Percentiles rank a stretch among this genome's conserved stretches.
These are phyloP conservation scores for Guillardia theta DNA, from an alignment of 78 protist species.

Conservation along the genomic window DNA sequence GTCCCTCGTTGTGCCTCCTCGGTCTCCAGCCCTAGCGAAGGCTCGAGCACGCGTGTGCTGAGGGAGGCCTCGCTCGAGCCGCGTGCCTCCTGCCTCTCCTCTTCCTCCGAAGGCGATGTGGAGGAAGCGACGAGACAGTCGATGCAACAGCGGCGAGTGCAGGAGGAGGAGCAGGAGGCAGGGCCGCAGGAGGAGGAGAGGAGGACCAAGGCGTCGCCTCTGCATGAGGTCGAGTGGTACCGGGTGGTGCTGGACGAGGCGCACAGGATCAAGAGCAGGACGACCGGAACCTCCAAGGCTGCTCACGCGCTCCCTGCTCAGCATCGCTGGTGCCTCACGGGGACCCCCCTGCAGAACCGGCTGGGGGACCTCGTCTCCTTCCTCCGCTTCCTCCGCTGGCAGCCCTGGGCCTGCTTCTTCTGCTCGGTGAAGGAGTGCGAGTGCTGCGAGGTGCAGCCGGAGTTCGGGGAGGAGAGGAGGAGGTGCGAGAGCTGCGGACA, in stretches of 20 bases:
- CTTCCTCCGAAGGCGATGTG: not conserved
- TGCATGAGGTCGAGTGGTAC: not conserved
- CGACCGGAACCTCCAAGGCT: not conserved
- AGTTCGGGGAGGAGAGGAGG: not conserved
- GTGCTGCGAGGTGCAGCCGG: not conserved
- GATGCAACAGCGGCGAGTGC: not conserved
- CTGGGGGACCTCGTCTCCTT: constrained; percentile 1
- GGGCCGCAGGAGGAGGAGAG: not conserved
- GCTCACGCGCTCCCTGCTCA: not conserved
- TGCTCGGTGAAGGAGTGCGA: not conserved
- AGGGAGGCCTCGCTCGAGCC: no score
- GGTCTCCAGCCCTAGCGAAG: no score
- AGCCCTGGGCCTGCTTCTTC: constrained; percentile 45
- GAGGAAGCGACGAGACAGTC: not conserved
- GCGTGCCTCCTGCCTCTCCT: no score
- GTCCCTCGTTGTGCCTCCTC: no score
- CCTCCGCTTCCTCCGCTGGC: constrained; percentile 45
- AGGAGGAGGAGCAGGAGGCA: not conserved
- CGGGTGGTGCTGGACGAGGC: constrained; percentile 56
- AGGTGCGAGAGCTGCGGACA: not conserved
- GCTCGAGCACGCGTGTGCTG: no score
- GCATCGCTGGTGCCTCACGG: constrained; percentile 21
- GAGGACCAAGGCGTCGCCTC: not conserved
- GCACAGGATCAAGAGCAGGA: constrained; percentile 6
- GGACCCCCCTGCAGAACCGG: constrained; percentile 52